Evolutionary conservation across 345 rosid genomes (phyloP).

Genomic region (Heritiera littoralis): DNA sequence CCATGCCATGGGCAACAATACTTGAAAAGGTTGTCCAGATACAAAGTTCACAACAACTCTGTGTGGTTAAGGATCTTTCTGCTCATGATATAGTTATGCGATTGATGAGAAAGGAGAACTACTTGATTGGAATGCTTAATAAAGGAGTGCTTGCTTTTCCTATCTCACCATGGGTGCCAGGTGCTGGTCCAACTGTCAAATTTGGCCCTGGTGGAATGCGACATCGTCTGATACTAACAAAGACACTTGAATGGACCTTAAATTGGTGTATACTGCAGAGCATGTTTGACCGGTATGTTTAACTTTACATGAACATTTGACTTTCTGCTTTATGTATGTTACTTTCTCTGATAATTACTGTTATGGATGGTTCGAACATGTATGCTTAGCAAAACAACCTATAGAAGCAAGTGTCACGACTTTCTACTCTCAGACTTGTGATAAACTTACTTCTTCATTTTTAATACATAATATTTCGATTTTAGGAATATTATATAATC

Average conservation of each 20-base stretch:
- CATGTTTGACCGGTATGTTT: conserved; percentile 93
- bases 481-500: not conserved
- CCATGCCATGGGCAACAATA: conserved; percentile 90
- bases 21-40: conserved; percentile 87
- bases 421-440: conserved; percentile 1
- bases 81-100: conserved; percentile 96
- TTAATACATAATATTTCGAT: not conserved
- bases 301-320: conserved; percentile 18
- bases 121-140: conserved; percentile 96
- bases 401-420: not conserved
- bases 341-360: not conserved
- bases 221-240: conserved; percentile 69
- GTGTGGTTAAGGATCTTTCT: conserved; percentile 95
- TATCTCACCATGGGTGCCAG: conserved; percentile 82
- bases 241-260: conserved; percentile 96
- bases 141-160: conserved; percentile 95
- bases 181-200: conserved; percentile 85
- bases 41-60: conserved; percentile 76
- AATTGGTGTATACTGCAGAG: conserved; percentile 99
- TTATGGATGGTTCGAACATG: not conserved
- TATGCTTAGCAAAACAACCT: not conserved
- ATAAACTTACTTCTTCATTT: not conserved
- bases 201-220: conserved; percentile 49
- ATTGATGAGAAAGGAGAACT: conserved; percentile 97
- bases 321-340: not conserved